Conservation (phyloP, 2,329 filamentous ascomycete genomes). For the Xylaria sp. region DNA sequence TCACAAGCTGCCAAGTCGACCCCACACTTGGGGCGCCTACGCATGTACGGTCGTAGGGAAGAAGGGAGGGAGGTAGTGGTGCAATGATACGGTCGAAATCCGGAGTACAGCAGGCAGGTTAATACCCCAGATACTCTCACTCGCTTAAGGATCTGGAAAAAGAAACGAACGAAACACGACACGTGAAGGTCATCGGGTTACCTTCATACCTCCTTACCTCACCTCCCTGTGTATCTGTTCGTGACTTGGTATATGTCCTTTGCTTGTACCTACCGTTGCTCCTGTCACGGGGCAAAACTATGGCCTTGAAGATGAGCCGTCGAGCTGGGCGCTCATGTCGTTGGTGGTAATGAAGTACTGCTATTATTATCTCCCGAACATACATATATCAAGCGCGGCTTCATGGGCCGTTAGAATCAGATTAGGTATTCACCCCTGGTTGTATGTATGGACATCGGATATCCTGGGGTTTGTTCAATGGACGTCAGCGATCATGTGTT, state of each 20-base stretch:
- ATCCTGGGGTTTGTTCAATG: not conserved
- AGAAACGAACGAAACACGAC: constrained; percentile 22
- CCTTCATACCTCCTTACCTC: no score
- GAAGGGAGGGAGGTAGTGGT: constrained; percentile 10
- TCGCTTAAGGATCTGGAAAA: constrained; percentile 30
- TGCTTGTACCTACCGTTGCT: no score
- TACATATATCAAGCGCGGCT: constrained; percentile 18
- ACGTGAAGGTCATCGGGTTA: constrained; percentile 22
- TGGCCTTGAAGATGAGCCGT: not conserved
- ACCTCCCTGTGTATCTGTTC: no score
- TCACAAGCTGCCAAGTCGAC: constrained; percentile 25
- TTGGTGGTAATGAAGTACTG: constrained; percentile 17
- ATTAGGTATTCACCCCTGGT: not conserved
- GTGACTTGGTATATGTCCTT: no score
- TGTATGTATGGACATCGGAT: not conserved
- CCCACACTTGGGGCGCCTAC: constrained; percentile 23
- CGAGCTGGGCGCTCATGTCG: no score
- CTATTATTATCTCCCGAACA: constrained; percentile 26
- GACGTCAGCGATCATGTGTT: not conserved
- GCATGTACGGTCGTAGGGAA: constrained; percentile 12
- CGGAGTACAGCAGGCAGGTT: constrained; percentile 25
- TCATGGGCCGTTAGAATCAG: constrained; percentile 9
- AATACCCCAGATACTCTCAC: constrained; percentile 14
- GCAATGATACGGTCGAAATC: constrained; percentile 13
- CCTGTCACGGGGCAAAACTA: no score